Evolutionary conservation across 2,329 filamentous ascomycete species (phyloP), one percentile per base, ranked within the genome.

Genomic region (Claviceps capensis): DNA sequence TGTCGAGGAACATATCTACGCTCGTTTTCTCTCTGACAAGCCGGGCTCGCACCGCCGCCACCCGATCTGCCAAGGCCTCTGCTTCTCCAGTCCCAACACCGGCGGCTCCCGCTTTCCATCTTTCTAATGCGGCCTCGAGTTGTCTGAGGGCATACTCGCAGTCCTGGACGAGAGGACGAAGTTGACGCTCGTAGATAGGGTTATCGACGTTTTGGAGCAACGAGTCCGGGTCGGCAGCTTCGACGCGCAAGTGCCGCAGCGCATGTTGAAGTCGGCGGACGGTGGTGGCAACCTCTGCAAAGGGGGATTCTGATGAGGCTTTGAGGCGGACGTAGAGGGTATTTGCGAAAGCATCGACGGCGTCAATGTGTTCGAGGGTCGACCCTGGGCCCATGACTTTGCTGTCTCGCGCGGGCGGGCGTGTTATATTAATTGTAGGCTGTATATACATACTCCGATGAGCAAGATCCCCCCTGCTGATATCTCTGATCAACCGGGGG

Each of bases 1-100:
- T 75, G 57, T 82, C 74, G 17, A 83, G 69, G 54, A 82, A 79
- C 58, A 73, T 66, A 51, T 77, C 74, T 47, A 83, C 70, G 41
- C 68, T 73, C 5, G 71, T 69, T 60, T 74, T 77, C 54, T 81
- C 75, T 54, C 71, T 71, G 8, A 69, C 66, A 46, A 83, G 66
- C 58, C 74, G 75, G 41, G 64, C 62, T 44, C 67, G 65, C 51
- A 75, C 67, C 50, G 73, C 60, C 5, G 66, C 67, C 37, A 78
- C 62, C 11, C 67, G 62, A 47, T 65, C 67, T 23, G 66, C 67
- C 41, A 69, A 61, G 8, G 60, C 62, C 19, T 65, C 63, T 19
- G 60, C 62, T 52, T 68, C 59, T 51, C 60, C 57, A 52, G 50
- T 57, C 48, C 46, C 55, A 14, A 58, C 60, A 34, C 30, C 30